Evolutionary conservation across 2,329 filamentous ascomycete species (phyloP).

Genomic region (Aspergillus aculeatus): DNA sequence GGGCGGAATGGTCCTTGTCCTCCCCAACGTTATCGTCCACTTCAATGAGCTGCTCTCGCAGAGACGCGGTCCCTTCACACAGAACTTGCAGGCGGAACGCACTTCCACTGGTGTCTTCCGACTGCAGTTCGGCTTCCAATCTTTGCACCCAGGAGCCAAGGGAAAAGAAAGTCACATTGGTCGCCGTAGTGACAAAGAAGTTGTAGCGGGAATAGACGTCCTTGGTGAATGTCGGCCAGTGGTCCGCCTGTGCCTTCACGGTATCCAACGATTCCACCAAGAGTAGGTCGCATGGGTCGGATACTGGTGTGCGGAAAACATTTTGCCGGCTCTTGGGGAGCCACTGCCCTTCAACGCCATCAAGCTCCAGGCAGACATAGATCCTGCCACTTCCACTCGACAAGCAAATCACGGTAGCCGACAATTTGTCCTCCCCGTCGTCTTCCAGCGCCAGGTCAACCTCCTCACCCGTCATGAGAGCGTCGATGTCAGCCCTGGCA

Average conservation of each 20-base stretch:
- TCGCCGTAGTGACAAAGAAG: conserved; percentile 58
- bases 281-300: conserved; percentile 44
- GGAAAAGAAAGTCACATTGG: conserved; percentile 56
- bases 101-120: conserved; percentile 51
- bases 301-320: conserved; percentile 41
- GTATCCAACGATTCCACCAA: conserved; percentile 48
- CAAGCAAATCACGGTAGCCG: conserved; percentile 58
- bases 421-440: conserved; percentile 51
- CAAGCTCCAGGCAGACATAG: conserved; percentile 60
- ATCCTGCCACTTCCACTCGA: conserved; percentile 56
- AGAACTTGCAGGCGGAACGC: conserved; percentile 58
- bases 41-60: conserved; percentile 50
- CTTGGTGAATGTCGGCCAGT: conserved; percentile 56
- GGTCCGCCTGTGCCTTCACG: conserved; percentile 27
- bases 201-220: conserved; percentile 58
- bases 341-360: conserved; percentile 64
- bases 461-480: conserved; percentile 53
- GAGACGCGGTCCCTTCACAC: conserved; percentile 51
- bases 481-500: conserved; percentile 52
- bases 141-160: conserved; percentile 57
- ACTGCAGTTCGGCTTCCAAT: conserved; percentile 57
- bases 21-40: conserved; percentile 30
- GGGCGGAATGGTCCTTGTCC: conserved; percentile 26
- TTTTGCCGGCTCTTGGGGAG: conserved; percentile 50
- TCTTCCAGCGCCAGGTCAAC: conserved; percentile 44